Base-by-base conservation (phyloP, 1,139 yeast genomes). In the Geotrichum europaeum region DNA sequence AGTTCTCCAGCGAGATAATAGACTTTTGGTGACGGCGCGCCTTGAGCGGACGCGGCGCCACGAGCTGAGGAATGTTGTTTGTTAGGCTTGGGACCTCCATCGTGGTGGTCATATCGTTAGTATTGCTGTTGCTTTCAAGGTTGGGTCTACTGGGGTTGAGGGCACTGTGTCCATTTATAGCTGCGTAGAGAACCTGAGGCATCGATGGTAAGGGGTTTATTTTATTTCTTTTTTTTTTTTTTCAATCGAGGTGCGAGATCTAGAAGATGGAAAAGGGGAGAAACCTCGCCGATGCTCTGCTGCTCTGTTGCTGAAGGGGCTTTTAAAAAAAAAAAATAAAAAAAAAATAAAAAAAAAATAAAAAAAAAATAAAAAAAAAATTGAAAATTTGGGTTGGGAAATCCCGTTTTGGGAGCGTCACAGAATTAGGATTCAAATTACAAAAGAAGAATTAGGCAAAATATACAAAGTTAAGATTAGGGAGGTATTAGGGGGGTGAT, bases 41-140 rank as follows among this genome's bases (percentile, higher is more conserved):
- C 54, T 67, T 66, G 49, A 67, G 59, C 9, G 70, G 70, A 47
- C 62, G 58, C 10, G 70, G 70, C 3, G 70, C 70, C 20, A 67
- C 50, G 15, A 58, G 54, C 25, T 40, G 59, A 12, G 53, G 20
- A 49, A 54, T 28, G 40, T 28, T 20, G 22, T 32, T 13, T 20
- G 32, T 24, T 24, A 49, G 15, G 20, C 32, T 49, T 3, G 51
- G n/a, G 24, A 49, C 22, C n/a, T 49, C 28, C 51, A 24, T 49
- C 24, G 18, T 24, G 51, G 32, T 9, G 5, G 30, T 13, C 18
- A 22, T 25, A 22, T 25, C 20, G 18, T 22, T 49, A 32, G n/a
- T 25, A 9, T 20, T 20, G 25, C n/a, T 20, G 25, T 12, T 24
- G 20, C 18, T 49, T 25, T 20, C 18, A 13, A 9, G 1, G 32